phyloP scores from a whole-genome alignment of 2,329 filamentous ascomycete genomes.

The Fusarium sp. region DNA sequence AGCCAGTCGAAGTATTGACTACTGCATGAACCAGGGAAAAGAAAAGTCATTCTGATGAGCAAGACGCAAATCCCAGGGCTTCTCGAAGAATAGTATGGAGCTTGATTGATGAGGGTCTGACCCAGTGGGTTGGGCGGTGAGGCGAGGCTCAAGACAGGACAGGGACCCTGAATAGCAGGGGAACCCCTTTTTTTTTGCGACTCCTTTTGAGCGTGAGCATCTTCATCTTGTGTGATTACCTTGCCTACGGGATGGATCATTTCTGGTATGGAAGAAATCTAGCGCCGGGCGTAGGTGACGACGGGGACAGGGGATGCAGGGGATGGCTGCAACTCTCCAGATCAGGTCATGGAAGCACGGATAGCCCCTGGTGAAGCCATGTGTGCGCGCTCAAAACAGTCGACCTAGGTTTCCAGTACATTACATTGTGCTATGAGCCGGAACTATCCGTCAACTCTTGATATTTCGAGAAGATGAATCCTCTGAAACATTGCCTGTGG shows the following conservation, averaged over 20 bases:
- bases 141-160: constrained; percentile 22
- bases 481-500: neutral
- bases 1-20: neutral
- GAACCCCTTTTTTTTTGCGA: constrained; percentile 30
- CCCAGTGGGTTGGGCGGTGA: constrained; percentile 36
- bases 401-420: neutral
- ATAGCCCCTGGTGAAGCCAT: constrained; percentile 34
- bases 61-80: neutral
- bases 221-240: constrained; percentile 30
- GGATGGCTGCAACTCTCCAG: constrained; percentile 24
- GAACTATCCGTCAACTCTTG: neutral
- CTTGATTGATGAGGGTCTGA: constrained; percentile 8
- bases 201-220: constrained; percentile 28
- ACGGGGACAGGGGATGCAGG: constrained; percentile 30
- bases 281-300: constrained; percentile 7
- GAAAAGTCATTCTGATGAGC: neutral
- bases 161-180: constrained; percentile 19
- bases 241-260: constrained; percentile 19
- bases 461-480: neutral
- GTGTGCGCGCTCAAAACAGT: constrained; percentile 21
- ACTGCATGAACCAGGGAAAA: constrained; percentile 11
- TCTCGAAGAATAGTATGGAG: constrained; percentile 18
- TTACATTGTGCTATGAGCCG: neutral
- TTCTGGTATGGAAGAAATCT: constrained; percentile 18
- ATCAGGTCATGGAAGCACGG: constrained; percentile 34